Conservation (phyloP, 805 yeast genomes). For the Nakazawaea ernobii region DNA sequence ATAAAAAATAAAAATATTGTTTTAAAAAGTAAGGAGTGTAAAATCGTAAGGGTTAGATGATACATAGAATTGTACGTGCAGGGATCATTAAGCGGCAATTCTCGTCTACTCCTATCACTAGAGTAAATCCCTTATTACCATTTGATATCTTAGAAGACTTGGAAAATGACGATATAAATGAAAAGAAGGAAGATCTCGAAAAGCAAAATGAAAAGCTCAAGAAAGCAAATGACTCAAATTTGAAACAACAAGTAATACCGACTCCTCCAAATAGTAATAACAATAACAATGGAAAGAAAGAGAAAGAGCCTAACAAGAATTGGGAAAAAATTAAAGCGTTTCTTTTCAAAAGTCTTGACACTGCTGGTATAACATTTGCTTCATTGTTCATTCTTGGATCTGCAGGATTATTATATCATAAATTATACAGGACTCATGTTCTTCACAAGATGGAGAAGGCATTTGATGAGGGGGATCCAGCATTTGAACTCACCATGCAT, state of each 20-base stretch:
- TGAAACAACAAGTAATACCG: too few relatives aligned
- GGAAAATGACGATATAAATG: conserved; percentile 26
- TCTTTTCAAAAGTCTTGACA: conserved; percentile 47
- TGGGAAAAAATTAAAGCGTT: conserved; percentile 15
- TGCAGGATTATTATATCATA: conserved; percentile 70
- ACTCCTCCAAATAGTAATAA: conserved; percentile 1
- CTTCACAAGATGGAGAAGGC: conserved; percentile 59
- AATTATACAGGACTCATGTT: conserved; percentile 52
- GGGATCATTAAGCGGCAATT: neutral
- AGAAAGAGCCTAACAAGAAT: conserved; percentile 3
- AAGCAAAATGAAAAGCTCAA: conserved; percentile 24
- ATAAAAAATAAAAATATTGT: neutral
- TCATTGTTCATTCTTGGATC: conserved; percentile 62
- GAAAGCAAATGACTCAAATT: conserved; percentile 14
- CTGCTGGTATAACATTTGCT: conserved; percentile 66
- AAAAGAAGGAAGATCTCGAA: conserved; percentile 23
- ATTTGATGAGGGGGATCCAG: conserved; percentile 62
- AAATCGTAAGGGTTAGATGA: neutral
- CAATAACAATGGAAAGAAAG: neutral
- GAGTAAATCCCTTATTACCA: conserved; percentile 34
- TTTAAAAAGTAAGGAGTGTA: neutral
- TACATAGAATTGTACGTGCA: neutral
- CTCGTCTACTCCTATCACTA: neutral
- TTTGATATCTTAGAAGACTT: conserved; percentile 34
- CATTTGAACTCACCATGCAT: conserved; percentile 54